Base-by-base conservation (phyloP, 768 basidiomycete species). In the Pleurotus sapidus region DNA sequence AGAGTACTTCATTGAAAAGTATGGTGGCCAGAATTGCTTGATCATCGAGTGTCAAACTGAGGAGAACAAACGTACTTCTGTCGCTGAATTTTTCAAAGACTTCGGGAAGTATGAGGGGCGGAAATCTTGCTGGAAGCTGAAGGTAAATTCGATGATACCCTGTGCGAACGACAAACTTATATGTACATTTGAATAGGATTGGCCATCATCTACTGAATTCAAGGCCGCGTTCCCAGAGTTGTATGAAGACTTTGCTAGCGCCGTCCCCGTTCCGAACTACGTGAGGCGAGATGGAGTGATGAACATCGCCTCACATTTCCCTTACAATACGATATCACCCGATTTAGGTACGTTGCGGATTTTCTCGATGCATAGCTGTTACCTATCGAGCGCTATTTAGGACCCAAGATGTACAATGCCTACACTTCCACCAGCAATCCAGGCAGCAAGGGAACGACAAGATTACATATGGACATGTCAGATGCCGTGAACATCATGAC, bases 391-490 rank as follows among this genome's bases (percentile, higher is more conserved):
- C 45, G 46, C 63, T 17, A 64, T 64, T 63, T 68, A 87, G 93
- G 93, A 3, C 95, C 95, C 1, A 97, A 96, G 73, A 90, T 95
- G 91, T 97, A 97, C 72, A 95, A 93, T 61, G 91, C 94, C 0
- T 86, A 93, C 74, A 85, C 86, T 8, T 89, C 88, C 3, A 80
- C 76, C 40, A 86, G 89, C 63, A 68, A 71, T 3, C 68, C 75
- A 27, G 88, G 88, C 3, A 89, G 85, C 65, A 88, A 89, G 63
- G 94, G 95, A 1, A 87, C 91, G 18, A 97, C 95, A 8, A 78
- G 91, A 57, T 72, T 97, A 50, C 95, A 97, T 63, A 93, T 96
- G 91, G 93, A 93, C 70, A 92, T 95, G 84, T 91, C 91, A 0
- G 94, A 95, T 64, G 95, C 95, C 4, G 74, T 97, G 59, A 98